Evolutionary conservation across 495 filamentous ascomycete genomes (phyloP).

Genomic region (Cryomyces minteri): DNA sequence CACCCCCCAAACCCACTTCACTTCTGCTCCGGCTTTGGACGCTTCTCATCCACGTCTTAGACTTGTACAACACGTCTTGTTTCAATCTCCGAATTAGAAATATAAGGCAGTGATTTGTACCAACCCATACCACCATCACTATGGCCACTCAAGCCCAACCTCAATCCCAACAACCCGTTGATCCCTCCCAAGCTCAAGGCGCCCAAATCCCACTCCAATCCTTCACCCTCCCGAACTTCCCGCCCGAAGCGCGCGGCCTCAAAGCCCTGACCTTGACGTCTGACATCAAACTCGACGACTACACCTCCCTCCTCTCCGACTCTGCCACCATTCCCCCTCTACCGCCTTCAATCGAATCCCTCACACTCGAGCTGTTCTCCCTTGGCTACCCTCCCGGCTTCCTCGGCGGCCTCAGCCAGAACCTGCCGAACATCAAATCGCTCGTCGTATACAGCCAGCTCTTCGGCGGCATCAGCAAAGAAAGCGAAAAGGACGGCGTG

Average conservation of each 20-base stretch:
- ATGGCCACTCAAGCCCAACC: constrained; percentile 7
- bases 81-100: not conserved
- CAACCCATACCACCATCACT: not conserved
- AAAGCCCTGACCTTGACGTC: constrained; percentile 17
- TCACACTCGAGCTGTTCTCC: constrained; percentile 26
- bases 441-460: constrained; percentile 22
- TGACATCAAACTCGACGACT: constrained; percentile 20
- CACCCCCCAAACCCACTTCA: too few species aligned
- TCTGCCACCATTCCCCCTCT: constrained; percentile 7
- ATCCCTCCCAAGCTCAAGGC: constrained; percentile 10
- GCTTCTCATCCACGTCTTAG: too few species aligned
- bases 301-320: constrained; percentile 9
- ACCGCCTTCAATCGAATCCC: constrained; percentile 11
- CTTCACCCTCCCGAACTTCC: constrained; percentile 17
- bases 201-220: constrained; percentile 19
- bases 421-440: constrained; percentile 16
- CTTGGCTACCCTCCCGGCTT: constrained; percentile 24
- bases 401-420: constrained; percentile 11
- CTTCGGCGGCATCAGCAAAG: constrained; percentile 18
- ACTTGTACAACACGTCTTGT: too few species aligned
- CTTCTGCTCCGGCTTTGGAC: too few species aligned
- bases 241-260: constrained; percentile 11
- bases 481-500: constrained; percentile 15
- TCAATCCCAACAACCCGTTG: constrained; percentile 7
- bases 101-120: not conserved